A percentile compares a stretch with the other conserved stretches of the same genome.
Conservation (phyloP, 2,329 filamentous ascomycete genomes). For the Truncatella angustata region DNA sequence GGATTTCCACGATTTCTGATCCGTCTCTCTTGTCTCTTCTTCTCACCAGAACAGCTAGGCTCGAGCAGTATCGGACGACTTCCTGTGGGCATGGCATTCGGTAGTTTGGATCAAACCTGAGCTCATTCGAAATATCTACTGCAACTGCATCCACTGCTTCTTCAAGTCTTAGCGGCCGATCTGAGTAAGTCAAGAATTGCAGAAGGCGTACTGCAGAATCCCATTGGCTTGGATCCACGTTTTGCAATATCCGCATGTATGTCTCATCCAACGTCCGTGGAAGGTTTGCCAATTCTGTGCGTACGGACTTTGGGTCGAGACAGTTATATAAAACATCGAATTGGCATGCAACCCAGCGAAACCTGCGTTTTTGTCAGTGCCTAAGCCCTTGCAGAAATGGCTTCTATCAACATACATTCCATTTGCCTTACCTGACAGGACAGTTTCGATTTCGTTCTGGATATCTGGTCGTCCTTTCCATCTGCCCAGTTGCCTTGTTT, state of each 20-base stretch:
- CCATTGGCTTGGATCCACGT: not conserved
- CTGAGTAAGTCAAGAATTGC: conserved; percentile 21
- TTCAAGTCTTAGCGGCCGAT: conserved; percentile 22
- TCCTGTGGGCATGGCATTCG: conserved; percentile 22
- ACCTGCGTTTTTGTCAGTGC: conserved; percentile 15
- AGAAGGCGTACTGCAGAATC: conserved; percentile 12
- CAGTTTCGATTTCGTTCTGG: conserved; percentile 19
- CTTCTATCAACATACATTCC: not conserved
- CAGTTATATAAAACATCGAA: conserved; percentile 20
- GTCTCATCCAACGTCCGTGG: conserved; percentile 18
- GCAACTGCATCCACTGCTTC: too few species aligned
- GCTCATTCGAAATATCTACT: conserved; percentile 13
- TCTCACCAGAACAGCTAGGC: conserved; percentile 18
- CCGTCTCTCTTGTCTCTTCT: not conserved
- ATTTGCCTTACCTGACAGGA: conserved; percentile 19
- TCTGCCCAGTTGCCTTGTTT: conserved; percentile 20
- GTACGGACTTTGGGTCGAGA: not conserved
- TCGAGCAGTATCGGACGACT: conserved; percentile 22
- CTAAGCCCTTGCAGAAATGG: not conserved
- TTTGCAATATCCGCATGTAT: conserved; percentile 16
- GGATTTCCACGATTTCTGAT: conserved; percentile 10
- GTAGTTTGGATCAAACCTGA: conserved; percentile 22
- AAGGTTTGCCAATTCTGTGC: conserved; percentile 6
- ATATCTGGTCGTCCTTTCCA: conserved; percentile 20
- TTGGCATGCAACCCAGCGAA: conserved; percentile 19